A percentile compares a stretch with the other conserved stretches of the same genome.
These are phyloP conservation scores for Astrothelium subdiscretum DNA, from an alignment of 495 filamentous ascomycete species.

Conservation along the genomic window DNA sequence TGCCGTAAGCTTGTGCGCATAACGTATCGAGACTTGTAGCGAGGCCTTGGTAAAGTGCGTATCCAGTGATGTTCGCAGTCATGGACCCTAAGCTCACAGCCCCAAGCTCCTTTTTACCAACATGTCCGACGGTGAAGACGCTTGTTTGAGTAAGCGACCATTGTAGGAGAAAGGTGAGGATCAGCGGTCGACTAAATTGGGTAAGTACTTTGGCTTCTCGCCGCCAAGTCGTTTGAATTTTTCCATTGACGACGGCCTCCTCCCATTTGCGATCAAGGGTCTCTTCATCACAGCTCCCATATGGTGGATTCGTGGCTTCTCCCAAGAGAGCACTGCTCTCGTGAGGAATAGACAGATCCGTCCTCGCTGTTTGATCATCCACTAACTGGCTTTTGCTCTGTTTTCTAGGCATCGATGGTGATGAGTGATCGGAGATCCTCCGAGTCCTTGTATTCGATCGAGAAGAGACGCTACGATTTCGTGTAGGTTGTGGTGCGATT, in stretches of 20 bases:
- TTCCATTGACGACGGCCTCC: slow-evolving; percentile 57
- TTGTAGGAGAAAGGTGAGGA: slow-evolving; percentile 61
- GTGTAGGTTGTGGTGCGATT: slow-evolving; percentile 50
- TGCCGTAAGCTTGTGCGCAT: slow-evolving; percentile 64
- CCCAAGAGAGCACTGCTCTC: slow-evolving; percentile 45
- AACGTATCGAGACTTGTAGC: slow-evolving; percentile 61
- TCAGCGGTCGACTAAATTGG: slow-evolving; percentile 46
- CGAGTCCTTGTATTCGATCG: slow-evolving; percentile 9
- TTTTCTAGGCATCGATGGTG: background rate
- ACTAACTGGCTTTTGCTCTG: slow-evolving; percentile 6
- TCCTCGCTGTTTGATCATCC: slow-evolving; percentile 16
- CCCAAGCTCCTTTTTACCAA: slow-evolving; percentile 51
- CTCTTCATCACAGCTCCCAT: slow-evolving; percentile 12
- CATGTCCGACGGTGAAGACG: slow-evolving; percentile 54
- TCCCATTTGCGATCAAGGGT: slow-evolving; percentile 55
- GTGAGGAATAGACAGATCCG: slow-evolving; percentile 13
- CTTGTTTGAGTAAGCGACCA: slow-evolving; percentile 59
- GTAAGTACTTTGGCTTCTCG: slow-evolving; percentile 61
- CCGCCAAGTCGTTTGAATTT: slow-evolving; percentile 73
- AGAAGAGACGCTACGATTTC: slow-evolving; percentile 1
- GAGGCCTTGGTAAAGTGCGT: slow-evolving; percentile 58
- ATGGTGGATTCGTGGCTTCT: slow-evolving; percentile 15
- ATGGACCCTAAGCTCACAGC: slow-evolving; percentile 58
- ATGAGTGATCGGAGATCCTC: slow-evolving; percentile 14
- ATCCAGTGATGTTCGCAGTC: slow-evolving; percentile 64